A percentile compares a stretch with the other conserved stretches of the same genome.
Evolutionary conservation across 2,329 filamentous ascomycete genomes (phyloP).

Genomic region (Simplicillium aogashimaense): DNA sequence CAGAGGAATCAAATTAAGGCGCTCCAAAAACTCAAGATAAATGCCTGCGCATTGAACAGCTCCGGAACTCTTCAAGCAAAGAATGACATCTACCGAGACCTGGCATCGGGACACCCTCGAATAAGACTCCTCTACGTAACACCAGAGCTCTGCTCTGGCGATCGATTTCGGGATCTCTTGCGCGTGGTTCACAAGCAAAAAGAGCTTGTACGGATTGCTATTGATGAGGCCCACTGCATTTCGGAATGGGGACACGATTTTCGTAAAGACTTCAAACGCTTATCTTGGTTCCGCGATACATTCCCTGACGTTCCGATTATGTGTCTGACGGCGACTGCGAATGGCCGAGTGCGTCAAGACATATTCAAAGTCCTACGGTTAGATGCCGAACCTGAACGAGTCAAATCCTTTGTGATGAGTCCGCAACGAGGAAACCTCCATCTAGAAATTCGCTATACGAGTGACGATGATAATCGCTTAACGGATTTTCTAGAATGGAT

Average conservation of each 20-base stretch:
- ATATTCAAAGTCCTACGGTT: conserved; percentile 68
- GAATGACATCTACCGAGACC: conserved; percentile 63
- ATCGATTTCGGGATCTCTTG: conserved; percentile 67
- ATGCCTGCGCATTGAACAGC: conserved; percentile 80
- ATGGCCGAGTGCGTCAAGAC: conserved; percentile 68
- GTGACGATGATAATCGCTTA: conserved; percentile 63
- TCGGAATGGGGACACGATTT: conserved; percentile 99
- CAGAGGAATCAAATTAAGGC: conserved; percentile 88
- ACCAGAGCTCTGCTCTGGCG: conserved; percentile 73
- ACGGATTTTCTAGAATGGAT: conserved; percentile 71
- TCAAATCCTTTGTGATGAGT: conserved; percentile 73
- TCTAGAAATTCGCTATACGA: conserved; percentile 78
- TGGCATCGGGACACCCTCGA: conserved; percentile 77
- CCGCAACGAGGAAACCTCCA: conserved; percentile 80
- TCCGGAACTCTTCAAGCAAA: conserved; percentile 59
- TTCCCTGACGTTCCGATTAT: conserved; percentile 85
- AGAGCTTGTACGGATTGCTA: conserved; percentile 77
- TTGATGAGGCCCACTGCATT: conserved; percentile 95
- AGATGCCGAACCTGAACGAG: conserved; percentile 41
- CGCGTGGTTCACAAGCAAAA: conserved; percentile 66
- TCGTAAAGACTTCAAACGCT: conserved; percentile 78
- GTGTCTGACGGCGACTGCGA: conserved; percentile 87
- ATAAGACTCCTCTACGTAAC: conserved; percentile 87
- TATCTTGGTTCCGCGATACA: conserved; percentile 74
- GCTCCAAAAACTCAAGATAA: conserved; percentile 62